These are phyloP conservation scores for Cardiospermum halicacabum DNA, from an alignment of 345 rosid genomes.

Conservation along the genomic window DNA sequence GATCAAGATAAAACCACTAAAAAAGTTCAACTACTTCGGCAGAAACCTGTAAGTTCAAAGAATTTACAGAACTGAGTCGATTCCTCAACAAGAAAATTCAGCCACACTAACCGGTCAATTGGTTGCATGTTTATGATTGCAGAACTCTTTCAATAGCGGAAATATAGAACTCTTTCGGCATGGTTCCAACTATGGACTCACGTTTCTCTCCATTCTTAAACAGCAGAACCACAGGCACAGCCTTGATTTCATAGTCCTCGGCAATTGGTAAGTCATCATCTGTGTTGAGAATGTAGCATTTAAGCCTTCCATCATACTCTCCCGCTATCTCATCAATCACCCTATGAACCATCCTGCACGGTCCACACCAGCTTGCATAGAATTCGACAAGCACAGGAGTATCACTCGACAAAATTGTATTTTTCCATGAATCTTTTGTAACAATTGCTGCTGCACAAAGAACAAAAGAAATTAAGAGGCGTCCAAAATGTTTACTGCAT, in stretches of 20 bases:
- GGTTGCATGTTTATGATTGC: constrained; percentile 30
- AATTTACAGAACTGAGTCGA: constrained; percentile 8
- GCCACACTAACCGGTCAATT: background rate
- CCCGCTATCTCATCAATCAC: constrained; percentile 76
- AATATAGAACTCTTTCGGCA: constrained; percentile 89
- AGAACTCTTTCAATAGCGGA: constrained; percentile 89
- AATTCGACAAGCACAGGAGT: constrained; percentile 82
- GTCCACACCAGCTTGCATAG: constrained; percentile 88
- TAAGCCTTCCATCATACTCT: constrained; percentile 70
- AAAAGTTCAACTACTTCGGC: background rate
- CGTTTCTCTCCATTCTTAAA: constrained; percentile 81
- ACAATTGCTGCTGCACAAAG: constrained; percentile 55
- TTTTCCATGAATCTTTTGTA: constrained; percentile 61
- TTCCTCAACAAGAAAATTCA: background rate
- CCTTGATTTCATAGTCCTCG: constrained; percentile 75
- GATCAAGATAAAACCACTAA: background rate
- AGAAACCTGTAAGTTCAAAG: background rate
- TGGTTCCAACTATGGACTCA: constrained; percentile 79
- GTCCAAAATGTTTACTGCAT: background rate
- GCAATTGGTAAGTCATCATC: constrained; percentile 67
- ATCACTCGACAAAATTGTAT: constrained; percentile 52
- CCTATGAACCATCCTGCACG: constrained; percentile 55
- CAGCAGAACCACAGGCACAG: constrained; percentile 82
- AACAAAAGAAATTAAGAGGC: constrained; percentile 14
- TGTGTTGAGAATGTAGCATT: constrained; percentile 64